phyloP scores from a whole-genome alignment of 306 rosid genomes.

The Cucurbita maxima region DNA sequence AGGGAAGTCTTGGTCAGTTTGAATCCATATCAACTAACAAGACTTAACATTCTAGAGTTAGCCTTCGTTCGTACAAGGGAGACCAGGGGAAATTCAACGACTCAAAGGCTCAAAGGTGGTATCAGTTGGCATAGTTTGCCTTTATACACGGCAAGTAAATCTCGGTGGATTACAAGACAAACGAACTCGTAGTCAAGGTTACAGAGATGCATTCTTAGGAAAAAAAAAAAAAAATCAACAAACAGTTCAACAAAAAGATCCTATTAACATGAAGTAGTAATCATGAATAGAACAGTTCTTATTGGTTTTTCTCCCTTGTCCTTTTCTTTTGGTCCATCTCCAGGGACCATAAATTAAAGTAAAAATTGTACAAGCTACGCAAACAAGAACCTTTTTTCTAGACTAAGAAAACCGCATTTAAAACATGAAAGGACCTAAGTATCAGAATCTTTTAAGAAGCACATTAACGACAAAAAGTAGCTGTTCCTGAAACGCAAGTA shows the following conservation, averaged over 20 bases:
- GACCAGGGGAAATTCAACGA: not conserved
- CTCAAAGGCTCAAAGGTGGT: not conserved
- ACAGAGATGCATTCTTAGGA: not conserved
- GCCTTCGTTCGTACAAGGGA: not conserved
- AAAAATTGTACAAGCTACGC: not conserved
- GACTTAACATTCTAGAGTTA: not conserved
- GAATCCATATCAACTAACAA: not conserved
- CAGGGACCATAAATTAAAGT: not conserved
- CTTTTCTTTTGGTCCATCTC: not conserved
- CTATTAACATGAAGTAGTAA: not conserved
- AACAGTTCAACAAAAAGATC: not conserved
- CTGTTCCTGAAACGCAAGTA: not conserved
- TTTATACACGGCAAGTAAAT: not conserved
- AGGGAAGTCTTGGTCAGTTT: not conserved
- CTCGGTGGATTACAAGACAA: not conserved
- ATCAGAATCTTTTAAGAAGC: not conserved
- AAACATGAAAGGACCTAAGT: not conserved
- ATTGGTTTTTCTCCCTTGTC: not conserved
- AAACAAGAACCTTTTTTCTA: conserved; percentile 1
- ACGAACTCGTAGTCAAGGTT: not conserved
- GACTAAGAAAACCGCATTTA: not conserved
- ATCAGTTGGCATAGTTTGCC: not conserved
- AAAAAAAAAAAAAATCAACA: not conserved
- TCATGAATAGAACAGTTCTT: not conserved
- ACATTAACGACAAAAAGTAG: conserved; percentile 3